phyloP scores from a whole-genome alignment of 2,329 filamentous ascomycete genomes.

The Coleophoma eucalyptorum region DNA sequence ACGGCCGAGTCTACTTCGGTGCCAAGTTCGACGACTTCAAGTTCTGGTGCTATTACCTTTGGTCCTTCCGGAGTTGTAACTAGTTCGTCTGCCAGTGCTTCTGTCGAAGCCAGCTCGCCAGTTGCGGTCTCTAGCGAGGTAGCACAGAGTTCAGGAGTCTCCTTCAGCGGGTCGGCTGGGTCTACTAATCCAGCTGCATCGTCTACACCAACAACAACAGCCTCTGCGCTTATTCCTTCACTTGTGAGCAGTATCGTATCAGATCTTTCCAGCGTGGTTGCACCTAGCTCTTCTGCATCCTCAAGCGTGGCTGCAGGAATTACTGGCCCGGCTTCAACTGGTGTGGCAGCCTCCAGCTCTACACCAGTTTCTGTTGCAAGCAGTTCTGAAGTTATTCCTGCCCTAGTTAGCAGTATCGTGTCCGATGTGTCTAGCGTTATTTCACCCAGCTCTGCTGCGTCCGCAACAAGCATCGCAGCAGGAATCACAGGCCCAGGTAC shows the following conservation, averaged over 20 bases:
- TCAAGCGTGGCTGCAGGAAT: slow-evolving; percentile 1
- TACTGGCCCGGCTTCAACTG: slow-evolving; percentile 1
- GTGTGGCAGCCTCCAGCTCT: neutral
- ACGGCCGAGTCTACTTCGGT: too few relatives aligned
- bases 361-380: neutral
- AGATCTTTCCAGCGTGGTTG: neutral
- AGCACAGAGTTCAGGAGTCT: slow-evolving; percentile 8
- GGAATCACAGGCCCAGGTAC: slow-evolving; percentile 1
- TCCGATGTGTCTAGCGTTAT: neutral
- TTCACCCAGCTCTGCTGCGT: neutral
- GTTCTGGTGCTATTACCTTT: slow-evolving; percentile 21
- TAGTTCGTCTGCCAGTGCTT: slow-evolving; percentile 4
- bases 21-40: neutral
- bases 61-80: slow-evolving; percentile 24
- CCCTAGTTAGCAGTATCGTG: neutral
- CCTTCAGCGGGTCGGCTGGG: slow-evolving; percentile 6
- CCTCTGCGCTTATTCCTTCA: neutral
- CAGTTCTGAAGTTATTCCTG: neutral
- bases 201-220: neutral
- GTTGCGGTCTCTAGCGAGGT: slow-evolving; percentile 2
- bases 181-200: slow-evolving; percentile 3
- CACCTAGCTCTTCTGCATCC: neutral
- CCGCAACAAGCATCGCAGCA: neutral
- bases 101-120: slow-evolving; percentile 1
- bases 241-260: neutral